phyloP scores from a whole-genome alignment of 208 protist genomes.

The Leishmania aethiopica region DNA sequence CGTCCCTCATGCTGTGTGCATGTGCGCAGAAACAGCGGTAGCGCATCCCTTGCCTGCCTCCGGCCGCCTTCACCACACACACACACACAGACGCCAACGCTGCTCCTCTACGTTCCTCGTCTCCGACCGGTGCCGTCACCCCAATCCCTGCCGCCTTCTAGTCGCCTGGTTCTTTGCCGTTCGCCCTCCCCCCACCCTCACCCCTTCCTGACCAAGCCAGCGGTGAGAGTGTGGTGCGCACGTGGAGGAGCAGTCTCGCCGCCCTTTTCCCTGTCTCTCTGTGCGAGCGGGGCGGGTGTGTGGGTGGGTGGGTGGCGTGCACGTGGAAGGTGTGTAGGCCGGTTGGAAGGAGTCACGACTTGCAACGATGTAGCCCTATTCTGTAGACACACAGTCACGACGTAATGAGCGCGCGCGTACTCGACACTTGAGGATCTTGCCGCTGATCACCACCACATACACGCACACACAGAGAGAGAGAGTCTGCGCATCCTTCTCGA shows the following conservation, averaged over 20 bases:
- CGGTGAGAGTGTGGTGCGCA: neutral
- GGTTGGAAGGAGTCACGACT: too few relatives aligned
- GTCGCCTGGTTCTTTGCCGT: neutral
- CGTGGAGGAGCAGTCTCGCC: neutral
- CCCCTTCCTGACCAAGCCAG: neutral
- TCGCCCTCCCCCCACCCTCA: neutral
- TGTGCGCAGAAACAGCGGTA: neutral
- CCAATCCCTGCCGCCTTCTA: neutral
- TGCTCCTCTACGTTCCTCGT: neutral
- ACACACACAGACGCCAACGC: neutral
- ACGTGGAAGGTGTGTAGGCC: too few relatives aligned
- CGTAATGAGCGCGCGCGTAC: too few relatives aligned
- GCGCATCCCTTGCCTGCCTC: neutral
- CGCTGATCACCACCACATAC: too few relatives aligned
- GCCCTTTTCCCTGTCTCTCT: neutral
- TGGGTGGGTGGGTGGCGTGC: neutral
- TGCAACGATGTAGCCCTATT: too few relatives aligned
- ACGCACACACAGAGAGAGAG: too few relatives aligned
- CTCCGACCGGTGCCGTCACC: too few relatives aligned
- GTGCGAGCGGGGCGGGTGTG: neutral
- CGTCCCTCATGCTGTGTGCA: too few relatives aligned
- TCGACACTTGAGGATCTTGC: too few relatives aligned
- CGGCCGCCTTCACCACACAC: neutral
- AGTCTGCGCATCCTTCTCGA: too few relatives aligned
- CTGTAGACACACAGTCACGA: too few relatives aligned